phyloP scores from a whole-genome alignment of 1,284 basidiomycete species.

The Pyrrhoderma lamaoense region DNA sequence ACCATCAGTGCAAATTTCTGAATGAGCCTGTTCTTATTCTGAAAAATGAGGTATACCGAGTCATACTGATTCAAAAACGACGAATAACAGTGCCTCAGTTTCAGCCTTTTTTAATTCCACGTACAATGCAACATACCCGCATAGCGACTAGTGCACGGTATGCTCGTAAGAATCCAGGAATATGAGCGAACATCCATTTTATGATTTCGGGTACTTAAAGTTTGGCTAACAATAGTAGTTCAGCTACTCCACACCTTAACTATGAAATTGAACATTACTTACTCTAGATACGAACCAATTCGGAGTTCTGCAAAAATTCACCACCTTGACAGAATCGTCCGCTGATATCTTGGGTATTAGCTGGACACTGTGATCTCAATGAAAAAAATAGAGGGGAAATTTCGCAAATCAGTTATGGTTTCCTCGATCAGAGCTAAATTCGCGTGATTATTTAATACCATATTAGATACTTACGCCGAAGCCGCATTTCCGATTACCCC shows the following conservation, averaged over 20 bases:
- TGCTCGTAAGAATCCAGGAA: conserved; percentile 39
- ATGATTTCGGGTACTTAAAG: conserved; percentile 34
- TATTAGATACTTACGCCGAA: conserved; percentile 38
- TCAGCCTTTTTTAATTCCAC: too few relatives aligned
- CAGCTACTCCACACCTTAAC: neutral
- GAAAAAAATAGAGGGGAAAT: neutral
- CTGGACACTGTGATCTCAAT: conserved; percentile 48
- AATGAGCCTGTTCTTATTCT: conserved; percentile 9
- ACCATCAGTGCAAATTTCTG: conserved; percentile 12
- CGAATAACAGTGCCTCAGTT: too few relatives aligned
- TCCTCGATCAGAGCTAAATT: neutral
- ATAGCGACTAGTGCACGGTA: conserved; percentile 43
- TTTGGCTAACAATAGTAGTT: conserved; percentile 21
- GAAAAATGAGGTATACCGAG: conserved; percentile 8
- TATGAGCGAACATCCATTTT: conserved; percentile 42
- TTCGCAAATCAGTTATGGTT: neutral
- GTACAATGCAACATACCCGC: conserved; percentile 27
- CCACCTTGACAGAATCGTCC: conserved; percentile 40
- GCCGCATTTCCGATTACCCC: conserved; percentile 62
- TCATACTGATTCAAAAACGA: conserved; percentile 15
- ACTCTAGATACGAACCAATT: conserved; percentile 40
- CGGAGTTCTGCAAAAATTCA: conserved; percentile 47
- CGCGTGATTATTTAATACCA: conserved; percentile 12
- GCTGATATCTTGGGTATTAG: conserved; percentile 43
- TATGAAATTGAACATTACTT: conserved; percentile 18